Evolutionary conservation across 2,329 filamentous ascomycete species (phyloP).

Genomic region (Sclerotinia nivalis): DNA sequence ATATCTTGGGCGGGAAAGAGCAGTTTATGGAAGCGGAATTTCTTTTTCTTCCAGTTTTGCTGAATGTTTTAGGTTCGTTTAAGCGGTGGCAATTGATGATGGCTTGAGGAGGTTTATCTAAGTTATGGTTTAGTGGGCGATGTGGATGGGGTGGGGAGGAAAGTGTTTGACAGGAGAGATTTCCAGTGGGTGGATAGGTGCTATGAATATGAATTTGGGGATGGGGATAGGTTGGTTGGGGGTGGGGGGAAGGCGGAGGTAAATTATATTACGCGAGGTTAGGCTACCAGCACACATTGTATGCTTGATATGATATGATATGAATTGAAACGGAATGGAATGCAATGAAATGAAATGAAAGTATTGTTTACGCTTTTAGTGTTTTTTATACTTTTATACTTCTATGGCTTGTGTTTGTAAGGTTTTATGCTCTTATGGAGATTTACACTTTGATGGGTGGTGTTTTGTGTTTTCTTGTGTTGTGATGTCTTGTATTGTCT

Average conservation of each 20-base stretch:
- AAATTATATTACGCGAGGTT: neutral
- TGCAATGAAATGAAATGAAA: constrained; percentile 1
- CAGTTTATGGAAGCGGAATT: neutral
- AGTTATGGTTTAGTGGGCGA: neutral
- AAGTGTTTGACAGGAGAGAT: neutral
- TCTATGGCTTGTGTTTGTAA: neutral
- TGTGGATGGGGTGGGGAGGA: neutral
- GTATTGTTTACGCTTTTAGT: neutral
- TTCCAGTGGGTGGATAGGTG: neutral
- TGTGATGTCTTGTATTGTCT: too few species aligned
- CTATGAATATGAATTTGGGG: neutral
- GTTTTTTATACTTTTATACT: neutral
- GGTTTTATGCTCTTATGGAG: too few species aligned
- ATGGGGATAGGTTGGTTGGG: neutral
- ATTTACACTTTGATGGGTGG: too few species aligned
- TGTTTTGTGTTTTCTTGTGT: too few species aligned
- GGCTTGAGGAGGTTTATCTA: neutral
- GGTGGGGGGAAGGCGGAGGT: neutral
- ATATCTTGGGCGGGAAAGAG: neutral
- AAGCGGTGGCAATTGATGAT: neutral
- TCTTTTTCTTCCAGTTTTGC: constrained; percentile 2
- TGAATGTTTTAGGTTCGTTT: neutral
- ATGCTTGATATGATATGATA: constrained; percentile 7
- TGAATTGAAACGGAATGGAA: neutral
- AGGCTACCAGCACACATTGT: neutral